Conservation (phyloP, 441 rosid genomes). For the Viola pubescens region DNA sequence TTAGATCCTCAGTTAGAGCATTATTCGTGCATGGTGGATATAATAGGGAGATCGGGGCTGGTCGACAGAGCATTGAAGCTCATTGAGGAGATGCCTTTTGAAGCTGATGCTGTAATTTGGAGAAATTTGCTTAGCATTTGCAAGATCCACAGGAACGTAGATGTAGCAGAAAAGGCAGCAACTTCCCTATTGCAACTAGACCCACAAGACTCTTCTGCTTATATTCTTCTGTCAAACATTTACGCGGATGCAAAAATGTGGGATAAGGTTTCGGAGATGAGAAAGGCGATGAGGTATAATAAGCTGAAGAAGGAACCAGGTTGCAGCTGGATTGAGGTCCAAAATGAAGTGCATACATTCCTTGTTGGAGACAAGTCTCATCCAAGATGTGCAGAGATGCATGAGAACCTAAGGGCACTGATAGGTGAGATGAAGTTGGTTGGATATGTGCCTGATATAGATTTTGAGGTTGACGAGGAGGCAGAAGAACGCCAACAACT, state of each 20-base stretch:
- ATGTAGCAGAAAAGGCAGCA: conserved; percentile 66
- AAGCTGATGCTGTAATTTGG: conserved; percentile 78
- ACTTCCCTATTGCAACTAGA: conserved; percentile 47
- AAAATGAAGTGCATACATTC: conserved; percentile 67
- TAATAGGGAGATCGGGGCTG: conserved; percentile 72
- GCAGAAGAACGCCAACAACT: conserved; percentile 15
- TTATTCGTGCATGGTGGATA: conserved; percentile 84
- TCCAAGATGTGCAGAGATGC: conserved; percentile 51
- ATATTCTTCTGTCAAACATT: conserved; percentile 64
- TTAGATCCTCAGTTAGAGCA: conserved; percentile 73
- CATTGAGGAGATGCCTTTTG: conserved; percentile 58
- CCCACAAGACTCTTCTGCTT: conserved; percentile 70
- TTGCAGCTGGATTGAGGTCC: conserved; percentile 86
- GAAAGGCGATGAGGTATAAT: conserved; percentile 53
- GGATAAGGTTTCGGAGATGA: conserved; percentile 51
- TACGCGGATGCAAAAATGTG: conserved; percentile 80
- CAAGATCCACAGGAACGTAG: conserved; percentile 60
- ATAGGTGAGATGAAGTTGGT: conserved; percentile 43
- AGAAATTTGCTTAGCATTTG: conserved; percentile 73
- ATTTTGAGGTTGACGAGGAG: conserved; percentile 23
- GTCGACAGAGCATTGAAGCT: conserved; percentile 47
- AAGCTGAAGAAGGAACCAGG: conserved; percentile 84
- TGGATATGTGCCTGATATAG: conserved; percentile 21
- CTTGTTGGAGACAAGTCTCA: conserved; percentile 61
- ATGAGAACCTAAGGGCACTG: conserved; percentile 39